Evolutionary conservation across 148 eudicot genomes (phyloP).

Genomic region (Rhododendron molle): DNA sequence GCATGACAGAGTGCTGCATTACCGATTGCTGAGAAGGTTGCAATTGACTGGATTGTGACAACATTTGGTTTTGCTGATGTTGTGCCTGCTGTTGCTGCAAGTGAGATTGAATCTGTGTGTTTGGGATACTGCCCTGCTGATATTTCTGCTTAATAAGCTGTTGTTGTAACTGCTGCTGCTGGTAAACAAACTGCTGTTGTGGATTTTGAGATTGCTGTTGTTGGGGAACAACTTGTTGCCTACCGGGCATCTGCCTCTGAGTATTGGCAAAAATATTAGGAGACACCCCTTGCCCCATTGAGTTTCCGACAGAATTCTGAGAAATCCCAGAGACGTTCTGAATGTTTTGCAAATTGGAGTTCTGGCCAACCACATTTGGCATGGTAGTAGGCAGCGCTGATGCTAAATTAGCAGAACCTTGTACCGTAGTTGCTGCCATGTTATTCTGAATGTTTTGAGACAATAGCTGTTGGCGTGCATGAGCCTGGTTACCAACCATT

Average conservation of each 20-base stretch:
- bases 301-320: constrained; percentile 62
- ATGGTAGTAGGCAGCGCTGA: constrained; percentile 53
- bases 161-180: constrained; percentile 50
- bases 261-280: constrained; percentile 60
- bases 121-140: constrained; percentile 56
- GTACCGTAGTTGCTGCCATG: constrained; percentile 48
- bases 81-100: constrained; percentile 50
- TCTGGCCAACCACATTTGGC: constrained; percentile 58
- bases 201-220: constrained; percentile 59
- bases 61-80: constrained; percentile 35
- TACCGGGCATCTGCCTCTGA: constrained; percentile 74
- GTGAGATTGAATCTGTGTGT: constrained; percentile 48
- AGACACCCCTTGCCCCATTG: constrained; percentile 72
- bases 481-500: constrained; percentile 58
- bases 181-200: constrained; percentile 60
- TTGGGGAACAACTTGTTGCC: constrained; percentile 55
- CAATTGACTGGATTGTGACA: constrained; percentile 43
- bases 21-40: constrained; percentile 71
- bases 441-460: constrained; percentile 62
- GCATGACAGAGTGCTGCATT: constrained; percentile 76
- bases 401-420: constrained; percentile 57
- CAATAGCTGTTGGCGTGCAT: constrained; percentile 57
- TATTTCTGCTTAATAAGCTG: constrained; percentile 62
- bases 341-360: constrained; percentile 58
- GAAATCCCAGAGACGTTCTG: constrained; percentile 46